These are phyloP conservation scores for Phanerochaete carnosa DNA, from an alignment of 768 basidiomycete genomes.

Conservation along the genomic window DNA sequence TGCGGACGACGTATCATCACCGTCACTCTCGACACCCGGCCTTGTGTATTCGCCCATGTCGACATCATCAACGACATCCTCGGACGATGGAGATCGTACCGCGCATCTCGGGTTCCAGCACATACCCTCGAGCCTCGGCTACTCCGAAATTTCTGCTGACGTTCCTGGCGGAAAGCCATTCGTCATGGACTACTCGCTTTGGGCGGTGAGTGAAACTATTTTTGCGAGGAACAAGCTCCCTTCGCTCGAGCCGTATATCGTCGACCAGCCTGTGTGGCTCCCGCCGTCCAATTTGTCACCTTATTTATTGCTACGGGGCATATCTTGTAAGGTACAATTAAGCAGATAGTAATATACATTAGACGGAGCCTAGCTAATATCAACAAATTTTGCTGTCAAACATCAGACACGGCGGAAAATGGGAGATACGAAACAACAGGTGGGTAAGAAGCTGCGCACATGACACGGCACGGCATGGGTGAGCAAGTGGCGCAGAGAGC, in stretches of 20 bases:
- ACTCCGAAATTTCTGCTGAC: neutral
- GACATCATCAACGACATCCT: slow-evolving; percentile 20
- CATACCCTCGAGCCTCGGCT: slow-evolving; percentile 8
- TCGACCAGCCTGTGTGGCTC: neutral
- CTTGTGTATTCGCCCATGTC: slow-evolving; percentile 27
- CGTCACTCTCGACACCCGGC: slow-evolving; percentile 21
- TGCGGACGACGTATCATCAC: slow-evolving; percentile 12
- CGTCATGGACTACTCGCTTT: neutral
- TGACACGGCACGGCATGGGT: no score
- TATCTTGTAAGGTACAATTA: no score
- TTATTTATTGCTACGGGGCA: no score
- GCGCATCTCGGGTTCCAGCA: slow-evolving; percentile 13
- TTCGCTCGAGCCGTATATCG: neutral
- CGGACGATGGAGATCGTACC: slow-evolving; percentile 25
- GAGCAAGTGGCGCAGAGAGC: no score
- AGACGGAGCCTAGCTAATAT: no score
- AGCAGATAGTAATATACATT: no score
- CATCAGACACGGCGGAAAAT: no score
- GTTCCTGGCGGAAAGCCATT: neutral
- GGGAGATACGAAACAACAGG: no score
- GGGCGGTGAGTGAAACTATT: neutral
- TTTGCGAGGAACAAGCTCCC: slow-evolving; percentile 1
- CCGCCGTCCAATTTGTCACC: no score
- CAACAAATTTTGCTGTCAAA: no score
- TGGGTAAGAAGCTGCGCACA: no score